Percentiles rank a stretch among this genome's conserved stretches.
These are phyloP conservation scores for Pelargonium cotyledonis DNA, from an alignment of 441 rosid species.

Conservation along the genomic window DNA sequence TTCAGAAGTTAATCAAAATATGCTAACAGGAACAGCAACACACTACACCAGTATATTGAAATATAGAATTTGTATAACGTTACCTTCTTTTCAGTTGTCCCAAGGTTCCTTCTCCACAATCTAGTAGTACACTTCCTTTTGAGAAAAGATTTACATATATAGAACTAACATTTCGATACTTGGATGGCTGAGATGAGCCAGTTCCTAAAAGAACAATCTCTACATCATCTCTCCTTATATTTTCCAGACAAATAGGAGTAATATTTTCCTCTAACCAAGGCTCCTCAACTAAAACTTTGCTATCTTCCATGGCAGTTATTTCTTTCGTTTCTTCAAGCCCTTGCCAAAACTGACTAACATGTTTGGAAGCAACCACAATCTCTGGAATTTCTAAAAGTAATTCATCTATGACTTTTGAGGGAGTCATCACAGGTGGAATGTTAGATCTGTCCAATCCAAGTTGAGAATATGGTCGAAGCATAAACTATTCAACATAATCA, in stretches of 20 bases:
- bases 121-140: constrained; percentile 71
- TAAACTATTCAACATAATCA: constrained; percentile 45
- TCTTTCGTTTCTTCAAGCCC: constrained; percentile 24
- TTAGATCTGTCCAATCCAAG: constrained; percentile 70
- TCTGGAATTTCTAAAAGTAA: constrained; percentile 68
- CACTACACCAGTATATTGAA: neutral
- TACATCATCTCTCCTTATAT: constrained; percentile 66
- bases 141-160: constrained; percentile 66
- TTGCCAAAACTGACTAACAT: constrained; percentile 49
- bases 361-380: constrained; percentile 53
- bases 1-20: constrained; percentile 11
- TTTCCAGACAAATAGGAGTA: constrained; percentile 65
- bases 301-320: constrained; percentile 21
- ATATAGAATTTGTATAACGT: neutral
- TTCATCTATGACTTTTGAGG: constrained; percentile 47
- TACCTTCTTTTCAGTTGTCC: constrained; percentile 94
- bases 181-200: constrained; percentile 97
- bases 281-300: constrained; percentile 49
- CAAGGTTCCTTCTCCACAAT: constrained; percentile 94
- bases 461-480: constrained; percentile 75
- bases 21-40: constrained; percentile 4
- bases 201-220: constrained; percentile 91
- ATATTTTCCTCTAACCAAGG: constrained; percentile 60
- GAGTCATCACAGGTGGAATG: constrained; percentile 42
- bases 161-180: constrained; percentile 81